Evolutionary conservation across 208 protist genomes (phyloP), one percentile per base, ranked within the genome.

Genomic region (Trypanosoma avium): DNA sequence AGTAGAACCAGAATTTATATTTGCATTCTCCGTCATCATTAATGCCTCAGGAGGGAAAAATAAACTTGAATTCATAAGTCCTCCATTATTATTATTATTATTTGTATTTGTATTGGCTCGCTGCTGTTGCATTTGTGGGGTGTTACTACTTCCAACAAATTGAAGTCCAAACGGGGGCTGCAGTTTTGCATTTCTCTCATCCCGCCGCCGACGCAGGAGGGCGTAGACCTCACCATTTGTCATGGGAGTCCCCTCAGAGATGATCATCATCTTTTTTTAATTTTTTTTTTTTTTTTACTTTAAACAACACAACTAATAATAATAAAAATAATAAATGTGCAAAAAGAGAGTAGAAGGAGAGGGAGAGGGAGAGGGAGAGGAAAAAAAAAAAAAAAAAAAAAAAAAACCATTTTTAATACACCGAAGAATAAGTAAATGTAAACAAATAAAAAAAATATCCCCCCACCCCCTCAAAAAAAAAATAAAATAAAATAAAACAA

Each of bases 141-240:
- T 58, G 42, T 12, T 60, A 30, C 42, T 67, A 21, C 60, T 27
- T 59, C 63, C 55, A 6, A 60, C 27, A 29, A 75, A 76, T 49
- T 91, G 88, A 19, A 90, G 55, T 21, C 77, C 75, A 70, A 95
- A 92, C 21, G 85, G 77, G 9, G 79, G 83, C 38, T 82, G 77
- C 17, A 69, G 40, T 26, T 69, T 72, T 8, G 78, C 83, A 56
- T 79, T 91, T 21, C 88, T 83, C 65, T 92, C 84, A 57, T 95
- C 88, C 3, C 88, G 85, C 10, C 84, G 80, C 2, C 88, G 85
- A 5, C 88, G 85, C 36, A 95, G 32, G 2, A 95, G 47, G 0
- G 85, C 77, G 50, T 80, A 92, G n/a, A 95, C 88, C 61, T 95
- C 85, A 9, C 84, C 85, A 57, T 82, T 75, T 8, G 88, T 95